Conservation (phyloP, 176 grass and related monocot genomes). For the Oryza australiensis region DNA sequence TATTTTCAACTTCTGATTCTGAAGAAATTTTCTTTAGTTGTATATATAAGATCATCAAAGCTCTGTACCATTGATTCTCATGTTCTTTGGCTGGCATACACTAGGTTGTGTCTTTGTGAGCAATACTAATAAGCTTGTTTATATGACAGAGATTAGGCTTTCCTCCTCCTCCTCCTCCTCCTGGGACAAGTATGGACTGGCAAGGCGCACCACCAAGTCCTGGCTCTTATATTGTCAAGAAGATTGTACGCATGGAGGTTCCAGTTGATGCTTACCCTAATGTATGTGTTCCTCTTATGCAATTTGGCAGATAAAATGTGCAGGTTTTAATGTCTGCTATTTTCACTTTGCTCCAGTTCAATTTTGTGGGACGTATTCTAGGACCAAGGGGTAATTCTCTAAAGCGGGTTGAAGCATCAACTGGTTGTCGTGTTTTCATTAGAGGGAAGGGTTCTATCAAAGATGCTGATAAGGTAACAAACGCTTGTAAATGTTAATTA, state of each 20-base stretch:
- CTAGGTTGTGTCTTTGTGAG: conserved; percentile 1
- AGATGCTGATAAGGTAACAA: conserved; percentile 69
- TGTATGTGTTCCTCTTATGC: conserved; percentile 42
- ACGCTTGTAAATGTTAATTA: not conserved
- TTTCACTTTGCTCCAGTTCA: conserved; percentile 60
- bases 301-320: conserved; percentile 22
- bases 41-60: not conserved
- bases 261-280: conserved; percentile 78
- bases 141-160: conserved; percentile 61
- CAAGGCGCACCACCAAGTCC: conserved; percentile 71
- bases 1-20: not conserved
- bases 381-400: conserved; percentile 83
- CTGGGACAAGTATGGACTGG: conserved; percentile 87
- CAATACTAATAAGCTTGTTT: conserved; percentile 9
- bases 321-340: conserved; percentile 19
- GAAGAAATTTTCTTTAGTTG: not conserved
- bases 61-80: conserved; percentile 1
- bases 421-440: conserved; percentile 86
- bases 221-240: conserved; percentile 79
- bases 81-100: conserved; percentile 35
- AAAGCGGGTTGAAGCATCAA: conserved; percentile 82
- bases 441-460: conserved; percentile 88
- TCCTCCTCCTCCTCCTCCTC: conserved; percentile 48
- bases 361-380: conserved; percentile 84
- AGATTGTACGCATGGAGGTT: conserved; percentile 89